Evolutionary conservation across 2,329 filamentous ascomycete genomes (phyloP).

Genomic region (Penicillium sp.): DNA sequence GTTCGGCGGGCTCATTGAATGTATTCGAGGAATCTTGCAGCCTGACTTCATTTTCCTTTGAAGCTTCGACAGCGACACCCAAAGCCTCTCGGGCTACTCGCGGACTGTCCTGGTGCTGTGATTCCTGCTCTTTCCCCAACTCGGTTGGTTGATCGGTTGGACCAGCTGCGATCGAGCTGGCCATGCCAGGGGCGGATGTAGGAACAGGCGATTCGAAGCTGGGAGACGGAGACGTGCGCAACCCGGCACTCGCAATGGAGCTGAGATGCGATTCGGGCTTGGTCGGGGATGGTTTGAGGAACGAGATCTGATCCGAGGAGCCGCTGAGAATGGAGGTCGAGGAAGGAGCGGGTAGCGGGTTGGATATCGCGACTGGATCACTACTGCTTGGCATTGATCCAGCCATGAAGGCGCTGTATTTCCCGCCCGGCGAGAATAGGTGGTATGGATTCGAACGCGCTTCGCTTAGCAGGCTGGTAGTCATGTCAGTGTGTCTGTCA

Average conservation of each 20-base stretch:
- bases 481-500: slow-evolving; percentile 36
- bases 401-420: slow-evolving; percentile 38
- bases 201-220: slow-evolving; percentile 34
- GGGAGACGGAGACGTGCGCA: slow-evolving; percentile 31
- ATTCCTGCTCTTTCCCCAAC: slow-evolving; percentile 27
- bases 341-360: slow-evolving; percentile 26
- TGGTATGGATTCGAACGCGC: slow-evolving; percentile 23
- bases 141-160: slow-evolving; percentile 27
- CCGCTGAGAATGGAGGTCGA: slow-evolving; percentile 26
- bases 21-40: slow-evolving; percentile 22
- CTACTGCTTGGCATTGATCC: slow-evolving; percentile 40
- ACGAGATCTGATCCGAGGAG: slow-evolving; percentile 28
- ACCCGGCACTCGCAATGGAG: slow-evolving; percentile 41
- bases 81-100: slow-evolving; percentile 42
- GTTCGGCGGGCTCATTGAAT: slow-evolving; percentile 47
- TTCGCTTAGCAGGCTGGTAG: slow-evolving; percentile 25
- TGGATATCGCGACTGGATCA: slow-evolving; percentile 37
- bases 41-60: slow-evolving; percentile 30
- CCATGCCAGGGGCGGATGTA: slow-evolving; percentile 30
- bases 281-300: slow-evolving; percentile 26
- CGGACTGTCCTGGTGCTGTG: slow-evolving; percentile 28
- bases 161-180: slow-evolving; percentile 54
- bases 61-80: slow-evolving; percentile 26
- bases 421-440: slow-evolving; percentile 28
- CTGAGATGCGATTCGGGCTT: slow-evolving; percentile 36